phyloP scores from a whole-genome alignment of 2,329 filamentous ascomycete species.

The Colletotrichum filicis region DNA sequence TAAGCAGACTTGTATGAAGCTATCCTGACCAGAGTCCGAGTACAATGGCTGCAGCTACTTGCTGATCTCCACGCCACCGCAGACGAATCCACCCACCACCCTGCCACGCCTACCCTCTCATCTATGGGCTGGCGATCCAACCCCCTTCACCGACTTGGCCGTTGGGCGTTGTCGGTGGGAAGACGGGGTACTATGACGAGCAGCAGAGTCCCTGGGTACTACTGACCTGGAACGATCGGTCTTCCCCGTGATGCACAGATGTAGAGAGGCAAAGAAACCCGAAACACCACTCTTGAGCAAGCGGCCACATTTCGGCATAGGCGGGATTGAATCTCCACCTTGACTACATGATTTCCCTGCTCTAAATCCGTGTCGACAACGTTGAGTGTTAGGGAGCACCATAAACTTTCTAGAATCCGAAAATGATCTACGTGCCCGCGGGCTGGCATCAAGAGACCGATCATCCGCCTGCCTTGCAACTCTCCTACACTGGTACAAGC shows the following conservation, averaged over 20 bases:
- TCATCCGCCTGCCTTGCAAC: conserved; percentile 25
- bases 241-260: conserved; percentile 1
- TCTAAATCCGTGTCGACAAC: conserved; percentile 18
- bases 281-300: conserved; percentile 18
- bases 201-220: background rate
- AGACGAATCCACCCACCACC: conserved; percentile 17
- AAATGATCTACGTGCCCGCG: conserved; percentile 8
- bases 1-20: conserved; percentile 2
- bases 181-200: conserved; percentile 9
- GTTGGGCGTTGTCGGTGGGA: background rate
- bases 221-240: conserved; percentile 9
- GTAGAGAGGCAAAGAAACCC: conserved; percentile 1
- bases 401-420: conserved; percentile 26
- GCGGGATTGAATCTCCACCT: conserved; percentile 16
- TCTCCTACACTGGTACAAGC: conserved; percentile 5
- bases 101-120: conserved; percentile 15
- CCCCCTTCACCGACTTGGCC: conserved; percentile 23
- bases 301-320: conserved; percentile 21
- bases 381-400: background rate
- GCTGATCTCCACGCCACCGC: conserved; percentile 27
- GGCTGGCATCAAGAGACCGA: conserved; percentile 9
- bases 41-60: conserved; percentile 30
- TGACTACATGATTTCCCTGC: background rate
- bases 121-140: conserved; percentile 2
- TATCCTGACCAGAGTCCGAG: conserved; percentile 6